Base-by-base conservation (phyloP, 257 asterid genomes). In the Asclepias syriaca region DNA sequence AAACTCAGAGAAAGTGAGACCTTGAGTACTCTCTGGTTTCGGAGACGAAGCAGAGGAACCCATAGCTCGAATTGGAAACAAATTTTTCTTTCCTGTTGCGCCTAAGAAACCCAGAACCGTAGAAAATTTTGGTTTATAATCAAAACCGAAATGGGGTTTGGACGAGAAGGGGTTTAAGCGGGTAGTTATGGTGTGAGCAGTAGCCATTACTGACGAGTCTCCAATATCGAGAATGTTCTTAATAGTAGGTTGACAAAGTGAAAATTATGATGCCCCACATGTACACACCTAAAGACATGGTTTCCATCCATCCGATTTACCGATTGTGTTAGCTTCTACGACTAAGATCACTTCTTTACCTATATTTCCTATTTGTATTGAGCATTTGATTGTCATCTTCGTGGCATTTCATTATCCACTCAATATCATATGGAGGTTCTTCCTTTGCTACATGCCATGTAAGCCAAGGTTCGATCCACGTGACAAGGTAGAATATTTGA, bases 31-130 rank as follows among this genome's bases (percentile, higher is more conserved):
- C 64, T 85, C 91, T n/a, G 88, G 89, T 58, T 85, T 87, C 54
- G 66, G 92, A 53, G 96, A 84, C 77, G 96, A 92, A 78, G 91
- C 80, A 3, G 95, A 87, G 72, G 95, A 86, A 16, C 98, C 97
- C 98, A 90, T 90, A 13, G 91, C 89, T 70, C 86, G 88, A 80
- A 88, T 79, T 21, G 84, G 69, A 68, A 77, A 69, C 12, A 74
- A 63, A 34, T 54, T 54, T 19, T 68, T 63, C 58, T 66, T 78
- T 29, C 32, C 68, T 46, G 72, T 2, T 69, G 68, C 68, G 22
- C 37, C 49, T 10, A 63, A 46, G 19, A 63, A 65, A 64, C 81
- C 74, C 77, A 83, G 74, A 80, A 45, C 71, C 19, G 81, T 8
- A 59, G 64, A 75, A 81, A 78, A 45, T 7, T 13, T 65, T 10